Evolutionary conservation across 805 yeast genomes (phyloP).

Genomic region (Hanseniaspora singularis): DNA sequence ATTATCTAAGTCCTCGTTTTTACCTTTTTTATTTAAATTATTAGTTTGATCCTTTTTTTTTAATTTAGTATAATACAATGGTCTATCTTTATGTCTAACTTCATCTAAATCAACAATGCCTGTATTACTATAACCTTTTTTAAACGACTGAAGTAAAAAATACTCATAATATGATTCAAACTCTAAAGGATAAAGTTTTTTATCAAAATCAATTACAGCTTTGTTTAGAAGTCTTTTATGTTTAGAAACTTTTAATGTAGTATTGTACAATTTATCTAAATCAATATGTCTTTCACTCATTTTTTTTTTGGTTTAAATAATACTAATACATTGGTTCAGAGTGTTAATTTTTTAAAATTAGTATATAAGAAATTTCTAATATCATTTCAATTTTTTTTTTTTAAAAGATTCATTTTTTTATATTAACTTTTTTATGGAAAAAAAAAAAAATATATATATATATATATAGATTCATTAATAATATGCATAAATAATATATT

Average conservation of each 20-base stretch:
- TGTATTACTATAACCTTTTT: constrained; percentile 26
- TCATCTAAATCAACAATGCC: constrained; percentile 26
- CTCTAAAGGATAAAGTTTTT: constrained; percentile 22
- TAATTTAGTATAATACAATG: constrained; percentile 23
- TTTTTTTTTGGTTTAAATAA: too few species aligned
- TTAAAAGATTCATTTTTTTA: too few species aligned
- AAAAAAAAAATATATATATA: too few species aligned
- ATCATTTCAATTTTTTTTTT: too few species aligned
- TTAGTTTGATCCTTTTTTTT: constrained; percentile 16
- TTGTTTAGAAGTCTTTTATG: constrained; percentile 16
- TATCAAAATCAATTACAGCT: constrained; percentile 17
- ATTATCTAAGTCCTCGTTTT: neutral
- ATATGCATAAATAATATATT: neutral
- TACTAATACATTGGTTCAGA: too few species aligned
- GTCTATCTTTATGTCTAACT: constrained; percentile 23
- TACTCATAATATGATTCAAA: constrained; percentile 29
- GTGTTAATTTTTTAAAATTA: too few species aligned
- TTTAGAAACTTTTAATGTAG: constrained; percentile 1
- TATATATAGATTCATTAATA: too few species aligned
- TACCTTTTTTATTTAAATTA: too few species aligned
- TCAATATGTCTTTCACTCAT: too few species aligned
- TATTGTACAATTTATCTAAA: neutral
- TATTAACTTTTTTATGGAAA: too few species aligned
- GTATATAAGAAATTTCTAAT: too few species aligned
- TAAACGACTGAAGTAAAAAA: constrained; percentile 23